phyloP scores from a whole-genome alignment of 495 filamentous ascomycete species.

The Acidomyces sp. region DNA sequence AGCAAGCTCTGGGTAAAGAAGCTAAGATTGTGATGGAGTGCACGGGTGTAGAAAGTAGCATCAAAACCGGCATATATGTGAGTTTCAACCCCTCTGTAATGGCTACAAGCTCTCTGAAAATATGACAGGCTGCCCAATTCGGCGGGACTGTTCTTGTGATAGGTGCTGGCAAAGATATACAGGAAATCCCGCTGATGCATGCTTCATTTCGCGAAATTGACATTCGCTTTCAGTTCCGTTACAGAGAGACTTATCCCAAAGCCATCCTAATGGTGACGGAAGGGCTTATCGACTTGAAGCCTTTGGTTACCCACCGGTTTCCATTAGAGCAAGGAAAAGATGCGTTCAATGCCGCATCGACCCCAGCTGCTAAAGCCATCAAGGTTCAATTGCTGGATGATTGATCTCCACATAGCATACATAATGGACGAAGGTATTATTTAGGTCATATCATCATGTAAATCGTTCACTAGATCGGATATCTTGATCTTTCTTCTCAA shows the following conservation, averaged over 20 bases:
- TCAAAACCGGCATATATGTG: slow-evolving; percentile 19
- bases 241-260: slow-evolving; percentile 20
- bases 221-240: slow-evolving; percentile 22
- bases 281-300: slow-evolving; percentile 20
- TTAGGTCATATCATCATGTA: too few species aligned
- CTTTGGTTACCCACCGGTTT: slow-evolving; percentile 21
- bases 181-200: slow-evolving; percentile 21
- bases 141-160: slow-evolving; percentile 22
- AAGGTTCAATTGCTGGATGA: slow-evolving; percentile 23
- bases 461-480: slow-evolving; percentile 8
- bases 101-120: too few species aligned
- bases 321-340: slow-evolving; percentile 16
- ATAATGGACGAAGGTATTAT: too few species aligned
- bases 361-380: slow-evolving; percentile 10
- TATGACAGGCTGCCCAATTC: slow-evolving; percentile 15
- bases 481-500: slow-evolving; percentile 14
- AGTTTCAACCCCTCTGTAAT: slow-evolving; percentile 1
- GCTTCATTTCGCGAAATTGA: slow-evolving; percentile 19
- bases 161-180: slow-evolving; percentile 19
- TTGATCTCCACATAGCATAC: too few species aligned
- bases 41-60: slow-evolving; percentile 20
- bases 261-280: slow-evolving; percentile 21
- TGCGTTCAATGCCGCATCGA: slow-evolving; percentile 19
- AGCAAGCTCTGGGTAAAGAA: slow-evolving; percentile 12
- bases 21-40: slow-evolving; percentile 19